phyloP scores from a whole-genome alignment of 2,329 filamentous ascomycete species.

The Sphaerulina populicola region DNA sequence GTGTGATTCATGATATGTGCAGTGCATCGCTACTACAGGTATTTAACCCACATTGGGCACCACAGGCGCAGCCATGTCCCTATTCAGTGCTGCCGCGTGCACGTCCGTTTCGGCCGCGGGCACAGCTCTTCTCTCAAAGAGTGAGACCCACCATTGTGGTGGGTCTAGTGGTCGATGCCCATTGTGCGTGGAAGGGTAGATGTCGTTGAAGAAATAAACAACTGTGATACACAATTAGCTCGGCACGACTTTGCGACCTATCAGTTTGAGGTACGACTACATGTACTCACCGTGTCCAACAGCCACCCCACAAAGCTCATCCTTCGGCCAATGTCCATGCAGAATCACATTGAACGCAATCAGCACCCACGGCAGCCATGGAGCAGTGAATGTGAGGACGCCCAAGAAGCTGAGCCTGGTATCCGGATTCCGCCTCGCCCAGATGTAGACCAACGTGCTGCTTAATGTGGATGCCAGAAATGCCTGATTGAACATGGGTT shows the following conservation, averaged over 20 bases:
- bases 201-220: conserved; percentile 97
- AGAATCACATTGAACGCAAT: conserved; percentile 88
- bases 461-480: conserved; percentile 92
- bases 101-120: conserved; percentile 23
- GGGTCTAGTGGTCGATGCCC: conserved; percentile 81
- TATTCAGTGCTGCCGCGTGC: conserved; percentile 27
- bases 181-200: conserved; percentile 84
- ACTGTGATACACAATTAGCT: conserved; percentile 39
- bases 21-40: background rate
- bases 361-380: conserved; percentile 91
- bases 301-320: conserved; percentile 90
- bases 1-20: conserved; percentile 3
- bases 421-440: conserved; percentile 90
- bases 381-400: conserved; percentile 81
- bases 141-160: conserved; percentile 76
- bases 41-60: conserved; percentile 16
- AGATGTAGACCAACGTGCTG: conserved; percentile 93
- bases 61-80: conserved; percentile 26
- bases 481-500: conserved; percentile 75
- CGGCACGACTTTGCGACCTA: background rate
- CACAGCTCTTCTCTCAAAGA: conserved; percentile 55
- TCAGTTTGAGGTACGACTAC: background rate
- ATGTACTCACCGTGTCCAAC: conserved; percentile 63
- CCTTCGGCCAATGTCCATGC: conserved; percentile 81
- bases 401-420: conserved; percentile 75